Evolutionary conservation across 768 basidiomycete genomes (phyloP), one percentile per base, ranked within the genome.

Genomic region (Rhodosporidiobolus sp.): DNA sequence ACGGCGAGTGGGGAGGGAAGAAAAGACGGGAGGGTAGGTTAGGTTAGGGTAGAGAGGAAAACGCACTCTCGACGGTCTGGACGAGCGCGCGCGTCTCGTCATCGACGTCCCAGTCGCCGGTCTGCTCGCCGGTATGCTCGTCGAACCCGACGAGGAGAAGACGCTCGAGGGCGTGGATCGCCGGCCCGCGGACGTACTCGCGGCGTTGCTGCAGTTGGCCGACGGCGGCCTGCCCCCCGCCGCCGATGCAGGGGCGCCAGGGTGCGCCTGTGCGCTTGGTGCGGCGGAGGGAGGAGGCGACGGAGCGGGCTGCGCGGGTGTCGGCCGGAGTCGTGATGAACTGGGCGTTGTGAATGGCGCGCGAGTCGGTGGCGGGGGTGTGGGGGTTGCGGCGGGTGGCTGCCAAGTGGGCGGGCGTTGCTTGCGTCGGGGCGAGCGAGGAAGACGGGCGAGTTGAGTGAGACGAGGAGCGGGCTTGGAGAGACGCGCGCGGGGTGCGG

Each of bases 91-190:
- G 1, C 9, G 32, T 30, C 16, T 49, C 65, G 14, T 48, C 48
- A 5, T 46, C 46, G 8, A 66, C 20, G 7, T 2, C n/a, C 55
- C 55, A 66, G 26, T 22, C 34, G 34, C 56, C 64, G 26, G 22
- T 66, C 32, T 53, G 35, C 56, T 57, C 65, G 16, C 56, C 65
- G 28, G 34, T 35, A 38, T 3, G 26, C 49, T 16, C 26, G 48
- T 66, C 56, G 22, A 32, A n/a, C 16, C 65, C 65, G 11, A 66
- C 65, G 24, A 32, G 26, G 24, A 66, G n/a, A 24, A 66, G 26
- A 7, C 26, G 32, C 48, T 66, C 65, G 24, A 66, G 49, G 17
- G 65, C 65, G 7, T 49, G 48, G 4, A 1, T 24, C 48, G 56
- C 65, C 46, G 45, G 28, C 1, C 26, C 56, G 2, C 32, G 22